Evolutionary conservation across 768 basidiomycete genomes (phyloP).

Genomic region (Phylloporus rhodoxanthus): DNA sequence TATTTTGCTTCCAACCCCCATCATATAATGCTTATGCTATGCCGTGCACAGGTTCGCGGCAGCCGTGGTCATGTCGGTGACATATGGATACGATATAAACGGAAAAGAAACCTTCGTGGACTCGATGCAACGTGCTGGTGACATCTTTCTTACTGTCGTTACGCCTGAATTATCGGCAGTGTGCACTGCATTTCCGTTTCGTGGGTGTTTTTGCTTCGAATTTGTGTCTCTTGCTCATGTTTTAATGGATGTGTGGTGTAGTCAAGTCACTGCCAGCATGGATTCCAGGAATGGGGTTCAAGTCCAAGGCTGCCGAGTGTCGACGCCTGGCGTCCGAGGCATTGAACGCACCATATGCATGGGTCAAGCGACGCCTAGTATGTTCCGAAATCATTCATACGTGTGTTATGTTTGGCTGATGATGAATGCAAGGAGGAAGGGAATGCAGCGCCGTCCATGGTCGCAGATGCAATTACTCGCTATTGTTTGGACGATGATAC

Average conservation of each 20-base stretch:
- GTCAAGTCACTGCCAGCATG: constrained; percentile 18
- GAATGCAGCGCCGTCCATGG: constrained; percentile 10
- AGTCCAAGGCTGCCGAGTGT: constrained; percentile 10
- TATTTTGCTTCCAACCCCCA: background rate
- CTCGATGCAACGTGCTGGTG: constrained; percentile 8
- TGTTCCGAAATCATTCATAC: background rate
- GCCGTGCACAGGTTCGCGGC: background rate
- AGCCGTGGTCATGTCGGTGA: constrained; percentile 12
- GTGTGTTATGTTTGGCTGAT: background rate
- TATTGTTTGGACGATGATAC: background rate
- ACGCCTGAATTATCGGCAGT: constrained; percentile 5
- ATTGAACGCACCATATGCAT: constrained; percentile 8
- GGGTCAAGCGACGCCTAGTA: constrained; percentile 9
- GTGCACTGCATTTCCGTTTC: constrained; percentile 5
- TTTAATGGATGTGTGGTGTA: background rate
- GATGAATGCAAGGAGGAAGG: constrained; percentile 1
- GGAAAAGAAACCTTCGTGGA: constrained; percentile 3
- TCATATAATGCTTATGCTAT: background rate
- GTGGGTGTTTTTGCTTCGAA: background rate
- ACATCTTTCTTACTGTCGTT: constrained; percentile 2
- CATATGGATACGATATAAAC: constrained; percentile 16
- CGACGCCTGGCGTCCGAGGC: background rate
- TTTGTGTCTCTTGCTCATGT: background rate
- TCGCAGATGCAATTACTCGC: constrained; percentile 8
- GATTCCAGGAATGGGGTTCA: constrained; percentile 26